Base-by-base conservation (phyloP, 1,284 basidiomycete species). In the Leccinum subrobustum region DNA sequence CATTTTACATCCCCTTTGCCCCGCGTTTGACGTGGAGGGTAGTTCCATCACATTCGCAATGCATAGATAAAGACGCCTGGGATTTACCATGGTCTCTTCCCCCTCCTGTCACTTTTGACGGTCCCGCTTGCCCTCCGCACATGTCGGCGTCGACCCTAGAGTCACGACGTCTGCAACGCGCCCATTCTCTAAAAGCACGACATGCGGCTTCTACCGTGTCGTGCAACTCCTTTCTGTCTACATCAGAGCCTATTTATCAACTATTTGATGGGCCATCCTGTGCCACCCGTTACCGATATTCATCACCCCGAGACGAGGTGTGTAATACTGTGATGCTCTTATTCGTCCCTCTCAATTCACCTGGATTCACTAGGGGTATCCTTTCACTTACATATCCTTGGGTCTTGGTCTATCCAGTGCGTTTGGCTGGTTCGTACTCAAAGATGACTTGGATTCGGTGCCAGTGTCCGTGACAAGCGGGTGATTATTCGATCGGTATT, bases 241-340 rank as follows among this genome's bases (percentile, higher is more conserved):
- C 54, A 33, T 60, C 64, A 20, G 68, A 75, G 42, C 67, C 69
- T 2, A 52, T 71, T 12, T 66, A 74, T 18, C 73, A 76, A 59
- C 54, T 79, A 37, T 81, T 81, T 57, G 79, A 81, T 29, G 79
- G 79, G 3, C 79, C 79, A 23, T 78, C 78, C 2, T 70, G 73
- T 35, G 71, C 74, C 44, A 70, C 60, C 25, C 67, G 63, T 20
- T 70, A 68, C 31, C 62, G 39, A 62, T 63, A 70, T 12, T 57
- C 64, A 39, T 33, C 44, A 1, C 27, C 57, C 6, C 58, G 48
- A 4, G 54, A 59, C 16, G 58, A 64, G 64, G 73, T 70, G 48
- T 23, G 73, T 56, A 3, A 39, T 12, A 25, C 4, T 25, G 14
- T 42, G 23, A 2, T 55, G 35, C 7, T 35, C 52, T 47, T 14